phyloP scores from a whole-genome alignment of 768 basidiomycete species.

The Pulveroboletus sp. region DNA sequence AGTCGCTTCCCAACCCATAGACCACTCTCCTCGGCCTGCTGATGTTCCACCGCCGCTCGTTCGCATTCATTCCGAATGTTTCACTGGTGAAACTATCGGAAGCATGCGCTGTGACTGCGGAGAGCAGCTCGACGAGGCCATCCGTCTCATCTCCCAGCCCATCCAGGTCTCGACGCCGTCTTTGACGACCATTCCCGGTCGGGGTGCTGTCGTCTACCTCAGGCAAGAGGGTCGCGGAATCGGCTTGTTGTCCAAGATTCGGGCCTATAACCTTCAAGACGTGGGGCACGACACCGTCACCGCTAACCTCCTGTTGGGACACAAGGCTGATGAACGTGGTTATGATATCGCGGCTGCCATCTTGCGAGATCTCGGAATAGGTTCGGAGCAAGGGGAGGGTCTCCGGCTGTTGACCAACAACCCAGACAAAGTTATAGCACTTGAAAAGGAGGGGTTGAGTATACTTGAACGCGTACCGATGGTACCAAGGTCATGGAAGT shows the following conservation, averaged over 20 bases:
- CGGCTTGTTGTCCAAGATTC: conserved; percentile 90
- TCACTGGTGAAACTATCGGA: conserved; percentile 96
- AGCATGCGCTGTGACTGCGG: conserved; percentile 99
- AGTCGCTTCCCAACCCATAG: conserved; percentile 37
- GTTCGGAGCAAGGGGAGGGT: conserved; percentile 47
- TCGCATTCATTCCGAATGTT: conserved; percentile 97
- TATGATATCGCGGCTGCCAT: conserved; percentile 93
- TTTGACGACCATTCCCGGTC: conserved; percentile 57
- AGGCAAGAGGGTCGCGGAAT: conserved; percentile 98
- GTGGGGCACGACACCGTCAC: conserved; percentile 98
- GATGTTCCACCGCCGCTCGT: conserved; percentile 73
- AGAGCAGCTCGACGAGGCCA: conserved; percentile 97
- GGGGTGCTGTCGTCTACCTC: conserved; percentile 91
- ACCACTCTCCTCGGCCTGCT: conserved; percentile 6
- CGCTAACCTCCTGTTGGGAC: conserved; percentile 93
- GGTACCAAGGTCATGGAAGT: conserved; percentile 85
- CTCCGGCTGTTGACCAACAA: conserved; percentile 92
- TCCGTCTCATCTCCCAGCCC: conserved; percentile 78
- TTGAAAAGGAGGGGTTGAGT: conserved; percentile 74
- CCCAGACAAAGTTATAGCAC: conserved; percentile 90
- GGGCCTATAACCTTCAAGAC: conserved; percentile 97
- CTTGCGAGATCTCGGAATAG: conserved; percentile 79
- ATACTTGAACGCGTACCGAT: conserved; percentile 87
- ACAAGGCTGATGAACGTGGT: conserved; percentile 87
- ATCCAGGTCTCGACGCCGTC: conserved; percentile 42